These are phyloP conservation scores for Teratosphaeria gauchensis DNA, from an alignment of 2,329 filamentous ascomycete species.

Conservation along the genomic window DNA sequence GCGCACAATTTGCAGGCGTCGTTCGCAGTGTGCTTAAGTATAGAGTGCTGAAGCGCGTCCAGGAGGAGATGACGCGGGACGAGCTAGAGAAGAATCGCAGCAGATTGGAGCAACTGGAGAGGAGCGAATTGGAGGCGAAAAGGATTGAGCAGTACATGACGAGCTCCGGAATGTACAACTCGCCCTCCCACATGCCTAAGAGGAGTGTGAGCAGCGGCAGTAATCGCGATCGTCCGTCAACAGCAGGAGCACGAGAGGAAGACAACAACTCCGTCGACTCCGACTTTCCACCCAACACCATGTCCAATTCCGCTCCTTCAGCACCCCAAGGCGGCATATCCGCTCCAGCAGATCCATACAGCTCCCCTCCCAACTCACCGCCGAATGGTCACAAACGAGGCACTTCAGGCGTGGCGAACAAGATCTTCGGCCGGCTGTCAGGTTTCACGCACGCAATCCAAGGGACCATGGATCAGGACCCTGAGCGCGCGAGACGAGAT, in stretches of 20 bases:
- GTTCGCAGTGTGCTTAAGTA: conserved; percentile 84
- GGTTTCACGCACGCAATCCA: conserved; percentile 92
- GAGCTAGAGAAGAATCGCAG: conserved; percentile 79
- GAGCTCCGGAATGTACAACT: conserved; percentile 50
- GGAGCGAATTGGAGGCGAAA: conserved; percentile 83
- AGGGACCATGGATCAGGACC: conserved; percentile 91
- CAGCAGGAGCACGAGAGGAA: conserved; percentile 7
- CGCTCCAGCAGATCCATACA: conserved; percentile 21
- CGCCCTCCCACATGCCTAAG: conserved; percentile 38
- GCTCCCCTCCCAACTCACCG: conserved; percentile 17
- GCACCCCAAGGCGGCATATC: conserved; percentile 60
- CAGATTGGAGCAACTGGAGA: conserved; percentile 79
- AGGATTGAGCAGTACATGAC: conserved; percentile 89
- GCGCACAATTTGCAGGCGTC: conserved; percentile 91
- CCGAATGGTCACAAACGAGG: conserved; percentile 55
- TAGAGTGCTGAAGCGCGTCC: conserved; percentile 83
- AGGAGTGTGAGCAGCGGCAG: conserved; percentile 18
- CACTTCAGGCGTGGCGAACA: conserved; percentile 62
- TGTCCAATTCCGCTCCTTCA: conserved; percentile 43
- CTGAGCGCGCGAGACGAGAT: conserved; percentile 82
- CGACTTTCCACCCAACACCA: conserved; percentile 72
- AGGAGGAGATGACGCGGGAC: conserved; percentile 94
- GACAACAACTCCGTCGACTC: conserved; percentile 90
- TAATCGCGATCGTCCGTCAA: conserved; percentile 19
- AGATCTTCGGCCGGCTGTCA: conserved; percentile 89